Percentiles rank a stretch among this genome's conserved stretches.
Conservation (phyloP, 768 basidiomycete species). For the Mycena capillaripes region DNA sequence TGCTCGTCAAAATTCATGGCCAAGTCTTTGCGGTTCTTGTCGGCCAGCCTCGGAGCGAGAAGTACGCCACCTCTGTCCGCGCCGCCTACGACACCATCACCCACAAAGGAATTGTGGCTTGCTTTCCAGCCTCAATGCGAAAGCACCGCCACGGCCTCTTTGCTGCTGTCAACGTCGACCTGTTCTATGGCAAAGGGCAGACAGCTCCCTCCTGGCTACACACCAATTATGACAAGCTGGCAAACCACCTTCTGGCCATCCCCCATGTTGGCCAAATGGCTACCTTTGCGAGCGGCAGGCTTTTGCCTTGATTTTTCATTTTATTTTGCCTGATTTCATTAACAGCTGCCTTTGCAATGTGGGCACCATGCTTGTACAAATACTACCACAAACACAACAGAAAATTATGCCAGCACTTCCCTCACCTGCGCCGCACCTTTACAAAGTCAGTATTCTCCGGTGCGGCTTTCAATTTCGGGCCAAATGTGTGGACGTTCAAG, state of each 20-base stretch:
- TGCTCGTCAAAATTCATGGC: slow-evolving; percentile 8
- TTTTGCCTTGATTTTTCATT: background rate
- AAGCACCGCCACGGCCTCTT: slow-evolving; percentile 12
- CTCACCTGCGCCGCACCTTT: background rate
- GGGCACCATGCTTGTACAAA: background rate
- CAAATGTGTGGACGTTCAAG: no score
- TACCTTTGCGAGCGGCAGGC: background rate
- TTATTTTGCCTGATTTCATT: background rate
- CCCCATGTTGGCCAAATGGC: background rate
- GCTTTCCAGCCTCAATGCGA: background rate
- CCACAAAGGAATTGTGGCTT: no score
- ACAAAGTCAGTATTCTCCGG: no score
- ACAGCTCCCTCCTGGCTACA: background rate
- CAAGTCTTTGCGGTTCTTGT: slow-evolving; percentile 22
- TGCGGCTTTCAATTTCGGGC: no score
- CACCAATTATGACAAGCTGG: background rate
- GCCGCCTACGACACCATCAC: no score
- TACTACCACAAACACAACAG: background rate
- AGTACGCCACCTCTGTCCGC: background rate
- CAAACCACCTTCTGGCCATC: background rate
- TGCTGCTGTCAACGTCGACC: slow-evolving; percentile 10
- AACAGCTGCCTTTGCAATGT: background rate
- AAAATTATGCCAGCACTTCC: background rate
- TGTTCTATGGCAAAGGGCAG: background rate
- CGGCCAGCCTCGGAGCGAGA: background rate